phyloP scores from a whole-genome alignment of 805 yeast species.

The Hanseniaspora mollemarum region DNA sequence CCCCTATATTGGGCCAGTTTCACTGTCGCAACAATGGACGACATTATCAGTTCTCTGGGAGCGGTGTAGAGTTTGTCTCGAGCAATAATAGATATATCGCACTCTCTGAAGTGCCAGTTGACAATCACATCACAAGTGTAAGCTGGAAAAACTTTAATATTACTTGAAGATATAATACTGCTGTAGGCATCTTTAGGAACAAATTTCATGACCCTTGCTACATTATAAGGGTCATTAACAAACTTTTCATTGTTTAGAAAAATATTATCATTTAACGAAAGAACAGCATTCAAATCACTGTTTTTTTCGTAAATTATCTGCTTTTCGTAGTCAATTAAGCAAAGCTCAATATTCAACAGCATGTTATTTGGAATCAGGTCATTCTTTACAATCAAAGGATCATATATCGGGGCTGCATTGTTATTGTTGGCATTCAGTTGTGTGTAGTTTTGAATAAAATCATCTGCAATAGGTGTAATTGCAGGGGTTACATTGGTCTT shows the following conservation, averaged over 20 bases:
- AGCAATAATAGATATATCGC: conserved; percentile 49
- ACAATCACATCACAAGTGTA: conserved; percentile 50
- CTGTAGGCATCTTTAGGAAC: conserved; percentile 27
- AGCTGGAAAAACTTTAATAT: conserved; percentile 34
- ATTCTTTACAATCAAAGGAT: not conserved
- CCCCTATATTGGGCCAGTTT: conserved; percentile 6
- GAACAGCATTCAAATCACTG: conserved; percentile 3
- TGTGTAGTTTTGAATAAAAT: not conserved
- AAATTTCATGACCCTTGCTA: conserved; percentile 76
- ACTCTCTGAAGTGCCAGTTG: conserved; percentile 85
- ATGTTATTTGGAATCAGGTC: not conserved
- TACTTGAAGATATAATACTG: conserved; percentile 18
- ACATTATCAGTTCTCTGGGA: conserved; percentile 7
- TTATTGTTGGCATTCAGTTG: not conserved
- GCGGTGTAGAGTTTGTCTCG: conserved; percentile 33
- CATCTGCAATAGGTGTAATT: conserved; percentile 1
- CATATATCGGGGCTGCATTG: not conserved
- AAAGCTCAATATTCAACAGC: not conserved
- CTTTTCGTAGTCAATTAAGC: conserved; percentile 1
- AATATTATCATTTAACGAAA: conserved; percentile 43
- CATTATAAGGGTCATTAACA: conserved; percentile 86
- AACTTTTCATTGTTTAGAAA: conserved; percentile 76
- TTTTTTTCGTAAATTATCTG: conserved; percentile 2
- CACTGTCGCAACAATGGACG: not conserved
- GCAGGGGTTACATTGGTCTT: not conserved